Percentiles rank a stretch among this genome's conserved stretches.
Conservation (phyloP, 2,329 filamentous ascomycete genomes). For the Juglanconis juglandina region DNA sequence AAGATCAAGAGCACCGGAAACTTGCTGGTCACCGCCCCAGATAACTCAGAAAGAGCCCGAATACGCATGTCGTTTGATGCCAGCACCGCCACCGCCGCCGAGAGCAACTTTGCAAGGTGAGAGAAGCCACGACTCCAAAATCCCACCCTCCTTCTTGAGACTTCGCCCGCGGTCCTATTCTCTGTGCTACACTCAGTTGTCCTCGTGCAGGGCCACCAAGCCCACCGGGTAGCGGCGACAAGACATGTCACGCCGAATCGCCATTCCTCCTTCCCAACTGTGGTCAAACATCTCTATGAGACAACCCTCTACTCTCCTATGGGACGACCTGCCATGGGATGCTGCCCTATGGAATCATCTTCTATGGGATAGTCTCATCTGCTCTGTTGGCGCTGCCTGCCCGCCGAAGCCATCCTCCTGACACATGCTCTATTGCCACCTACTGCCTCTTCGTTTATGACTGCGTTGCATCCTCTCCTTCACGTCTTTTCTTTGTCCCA, state of each 20-base stretch:
- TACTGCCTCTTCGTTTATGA: neutral
- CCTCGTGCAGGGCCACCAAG: neutral
- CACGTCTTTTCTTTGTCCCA: neutral
- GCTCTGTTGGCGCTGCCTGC: neutral
- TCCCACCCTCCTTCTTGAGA: constrained; percentile 3
- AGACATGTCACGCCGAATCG: too few relatives aligned
- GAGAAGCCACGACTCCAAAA: constrained; percentile 27
- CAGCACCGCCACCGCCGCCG: constrained; percentile 56
- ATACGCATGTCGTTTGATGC: constrained; percentile 77
- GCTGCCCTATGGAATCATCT: too few relatives aligned
- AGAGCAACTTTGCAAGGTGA: constrained; percentile 73
- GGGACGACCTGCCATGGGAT: too few relatives aligned
- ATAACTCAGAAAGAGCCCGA: constrained; percentile 56
- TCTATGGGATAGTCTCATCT: too few relatives aligned
- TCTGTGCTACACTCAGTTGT: constrained; percentile 2
- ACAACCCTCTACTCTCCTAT: too few relatives aligned
- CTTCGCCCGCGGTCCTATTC: neutral
- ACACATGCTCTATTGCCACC: constrained; percentile 17
- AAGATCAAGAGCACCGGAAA: constrained; percentile 67
- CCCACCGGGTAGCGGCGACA: too few relatives aligned
- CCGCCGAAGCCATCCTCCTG: constrained; percentile 17
- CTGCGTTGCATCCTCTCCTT: neutral
- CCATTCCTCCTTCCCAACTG: too few relatives aligned
- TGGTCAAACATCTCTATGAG: too few relatives aligned
- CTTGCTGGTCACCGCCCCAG: constrained; percentile 43